These are phyloP conservation scores for Pichia ethanolica DNA, from an alignment of 805 yeast genomes.

Conservation along the genomic window DNA sequence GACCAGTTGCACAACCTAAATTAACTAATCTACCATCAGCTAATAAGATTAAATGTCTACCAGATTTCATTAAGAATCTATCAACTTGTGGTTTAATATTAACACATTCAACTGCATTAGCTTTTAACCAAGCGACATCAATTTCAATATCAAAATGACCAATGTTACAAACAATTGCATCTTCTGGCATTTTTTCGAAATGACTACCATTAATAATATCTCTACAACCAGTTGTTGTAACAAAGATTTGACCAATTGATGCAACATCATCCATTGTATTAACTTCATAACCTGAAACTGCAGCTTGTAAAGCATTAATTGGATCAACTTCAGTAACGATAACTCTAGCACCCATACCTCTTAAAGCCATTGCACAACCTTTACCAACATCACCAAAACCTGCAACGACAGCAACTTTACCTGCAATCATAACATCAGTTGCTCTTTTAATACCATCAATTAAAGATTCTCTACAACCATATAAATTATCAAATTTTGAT, in stretches of 20 bases:
- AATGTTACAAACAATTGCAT: constrained; percentile 98
- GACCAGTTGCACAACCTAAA: constrained; percentile 99
- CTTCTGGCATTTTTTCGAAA: constrained; percentile 93
- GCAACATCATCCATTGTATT: constrained; percentile 93
- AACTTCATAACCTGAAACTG: constrained; percentile 98
- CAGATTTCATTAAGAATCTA: constrained; percentile 83
- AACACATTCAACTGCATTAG: constrained; percentile 85
- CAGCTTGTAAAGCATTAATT: constrained; percentile 98
- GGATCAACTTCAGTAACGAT: constrained; percentile 97
- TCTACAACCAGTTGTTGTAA: constrained; percentile 99
- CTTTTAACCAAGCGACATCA: constrained; percentile 98
- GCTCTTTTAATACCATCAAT: constrained; percentile 99
- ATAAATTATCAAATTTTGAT: constrained; percentile 98
- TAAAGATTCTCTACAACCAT: constrained; percentile 99
- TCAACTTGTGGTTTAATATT: constrained; percentile 99
- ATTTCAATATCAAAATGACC: constrained; percentile 99
- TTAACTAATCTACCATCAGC: constrained; percentile 99
- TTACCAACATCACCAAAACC: constrained; percentile 99
- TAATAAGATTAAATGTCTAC: constrained; percentile 89
- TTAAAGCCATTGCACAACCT: constrained; percentile 98
- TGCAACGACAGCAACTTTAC: constrained; percentile 97
- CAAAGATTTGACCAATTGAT: constrained; percentile 89
- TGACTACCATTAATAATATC: constrained; percentile 89
- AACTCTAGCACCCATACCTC: constrained; percentile 99
- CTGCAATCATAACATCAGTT: constrained; percentile 99